These are phyloP conservation scores for Populus tremula DNA, from an alignment of 345 rosid species.

Conservation along the genomic window DNA sequence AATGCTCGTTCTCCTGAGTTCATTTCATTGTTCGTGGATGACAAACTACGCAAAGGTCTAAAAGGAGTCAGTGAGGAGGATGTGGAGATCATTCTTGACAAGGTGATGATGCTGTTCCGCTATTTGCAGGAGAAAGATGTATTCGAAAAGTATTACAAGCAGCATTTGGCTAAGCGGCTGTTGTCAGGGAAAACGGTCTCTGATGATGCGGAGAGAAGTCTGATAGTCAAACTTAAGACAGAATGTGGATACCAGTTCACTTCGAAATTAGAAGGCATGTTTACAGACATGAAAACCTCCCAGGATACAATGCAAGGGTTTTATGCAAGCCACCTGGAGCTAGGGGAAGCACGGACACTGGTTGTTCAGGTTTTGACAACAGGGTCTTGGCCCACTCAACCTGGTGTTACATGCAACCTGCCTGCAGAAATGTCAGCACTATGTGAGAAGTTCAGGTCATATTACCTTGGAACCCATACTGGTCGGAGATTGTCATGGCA, in stretches of 20 bases:
- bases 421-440: conserved; percentile 82
- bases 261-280: conserved; percentile 96
- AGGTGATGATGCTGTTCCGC: conserved; percentile 99
- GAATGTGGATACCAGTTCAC: conserved; percentile 99
- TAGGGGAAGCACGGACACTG: conserved; percentile 79
- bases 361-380: conserved; percentile 93
- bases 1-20: conserved; percentile 94
- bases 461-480: conserved; percentile 93
- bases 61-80: conserved; percentile 90
- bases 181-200: conserved; percentile 88
- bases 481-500: conserved; percentile 97
- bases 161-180: conserved; percentile 95
- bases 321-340: conserved; percentile 66
- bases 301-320: conserved; percentile 92
- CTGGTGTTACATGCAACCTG: conserved; percentile 76
- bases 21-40: conserved; percentile 91
- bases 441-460: conserved; percentile 90
- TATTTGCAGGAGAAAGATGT: conserved; percentile 98
- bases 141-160: conserved; percentile 94
- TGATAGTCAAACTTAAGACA: conserved; percentile 92
- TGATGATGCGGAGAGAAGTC: conserved; percentile 95
- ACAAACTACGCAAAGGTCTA: conserved; percentile 87
- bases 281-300: conserved; percentile 98
- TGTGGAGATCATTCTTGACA: conserved; percentile 87
- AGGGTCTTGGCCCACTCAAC: conserved; percentile 97